Evolutionary conservation across 2,329 filamentous ascomycete genomes (phyloP).

Genomic region (Acrocalymma vagum): DNA sequence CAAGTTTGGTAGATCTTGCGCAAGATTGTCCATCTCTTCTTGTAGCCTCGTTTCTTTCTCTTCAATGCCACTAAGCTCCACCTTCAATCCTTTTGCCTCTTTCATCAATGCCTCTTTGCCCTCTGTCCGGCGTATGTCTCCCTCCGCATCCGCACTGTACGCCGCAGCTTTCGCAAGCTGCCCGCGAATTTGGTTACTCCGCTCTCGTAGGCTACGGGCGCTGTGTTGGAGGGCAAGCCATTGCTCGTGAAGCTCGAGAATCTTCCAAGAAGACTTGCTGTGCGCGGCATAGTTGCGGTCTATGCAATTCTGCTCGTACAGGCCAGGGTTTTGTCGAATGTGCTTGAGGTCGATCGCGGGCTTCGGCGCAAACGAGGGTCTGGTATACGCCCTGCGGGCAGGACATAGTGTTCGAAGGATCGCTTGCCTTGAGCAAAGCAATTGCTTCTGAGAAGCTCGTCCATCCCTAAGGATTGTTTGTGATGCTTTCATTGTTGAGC

Average conservation of each 20-base stretch:
- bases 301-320: constrained; percentile 83
- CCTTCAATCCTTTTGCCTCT: constrained; percentile 72
- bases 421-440: constrained; percentile 5
- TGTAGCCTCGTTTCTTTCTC: constrained; percentile 67
- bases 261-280: constrained; percentile 60
- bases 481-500: constrained; percentile 31
- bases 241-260: constrained; percentile 59
- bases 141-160: constrained; percentile 30
- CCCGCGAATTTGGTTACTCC: constrained; percentile 70
- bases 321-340: constrained; percentile 83
- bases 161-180: constrained; percentile 55
- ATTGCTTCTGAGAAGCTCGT: constrained; percentile 14
- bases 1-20: constrained; percentile 84
- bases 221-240: constrained; percentile 63
- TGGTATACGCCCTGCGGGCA: constrained; percentile 54
- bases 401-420: constrained; percentile 34
- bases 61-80: constrained; percentile 67
- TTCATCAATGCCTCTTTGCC: constrained; percentile 64
- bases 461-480: constrained; percentile 25
- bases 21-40: constrained; percentile 75
- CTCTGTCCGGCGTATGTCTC: constrained; percentile 45
- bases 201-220: constrained; percentile 69
- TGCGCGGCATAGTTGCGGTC: constrained; percentile 80
- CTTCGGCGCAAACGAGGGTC: constrained; percentile 79
- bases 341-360: constrained; percentile 84